Evolutionary conservation across 768 basidiomycete species (phyloP).

Genomic region (Xanthoconium purpureum): DNA sequence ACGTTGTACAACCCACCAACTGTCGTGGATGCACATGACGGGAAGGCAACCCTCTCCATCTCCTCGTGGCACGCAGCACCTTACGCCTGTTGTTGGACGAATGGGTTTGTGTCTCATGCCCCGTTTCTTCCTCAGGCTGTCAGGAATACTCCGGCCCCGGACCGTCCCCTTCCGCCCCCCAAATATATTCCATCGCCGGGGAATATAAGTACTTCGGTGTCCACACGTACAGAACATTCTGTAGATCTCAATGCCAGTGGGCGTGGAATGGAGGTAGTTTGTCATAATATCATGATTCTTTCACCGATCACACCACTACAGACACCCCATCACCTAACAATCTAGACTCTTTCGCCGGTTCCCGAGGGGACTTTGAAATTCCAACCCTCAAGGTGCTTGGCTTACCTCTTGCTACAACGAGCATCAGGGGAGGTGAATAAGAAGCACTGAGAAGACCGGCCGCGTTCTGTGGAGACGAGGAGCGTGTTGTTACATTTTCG

Average conservation of each 20-base stretch:
- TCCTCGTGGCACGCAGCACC: conserved; percentile 10
- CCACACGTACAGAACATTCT: conserved; percentile 17
- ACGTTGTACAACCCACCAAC: background rate
- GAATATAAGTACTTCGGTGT: conserved; percentile 4
- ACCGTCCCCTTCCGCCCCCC: conserved; percentile 4
- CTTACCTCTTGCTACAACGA: conserved; percentile 23
- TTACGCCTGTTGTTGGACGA: background rate
- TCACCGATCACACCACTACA: conserved; percentile 15
- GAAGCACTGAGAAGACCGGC: conserved; percentile 19
- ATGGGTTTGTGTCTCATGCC: background rate
- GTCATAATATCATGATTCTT: conserved; percentile 15
- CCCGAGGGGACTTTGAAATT: conserved; percentile 26
- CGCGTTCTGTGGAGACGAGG: conserved; percentile 16
- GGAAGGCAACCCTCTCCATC: conserved; percentile 1
- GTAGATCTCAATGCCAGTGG: conserved; percentile 14
- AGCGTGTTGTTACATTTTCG: conserved; percentile 14
- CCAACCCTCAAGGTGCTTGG: conserved; percentile 13
- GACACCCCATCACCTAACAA: conserved; percentile 2
- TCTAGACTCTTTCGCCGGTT: conserved; percentile 22
- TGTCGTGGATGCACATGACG: conserved; percentile 1
- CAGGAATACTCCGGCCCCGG: conserved; percentile 7
- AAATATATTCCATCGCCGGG: conserved; percentile 2
- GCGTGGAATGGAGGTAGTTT: conserved; percentile 16
- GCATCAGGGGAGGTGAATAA: conserved; percentile 31
- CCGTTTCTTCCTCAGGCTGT: conserved; percentile 11